Percentiles rank a stretch among this genome's conserved stretches.
Evolutionary conservation across 768 basidiomycete species (phyloP).

Genomic region (Scleroderma citrinum): DNA sequence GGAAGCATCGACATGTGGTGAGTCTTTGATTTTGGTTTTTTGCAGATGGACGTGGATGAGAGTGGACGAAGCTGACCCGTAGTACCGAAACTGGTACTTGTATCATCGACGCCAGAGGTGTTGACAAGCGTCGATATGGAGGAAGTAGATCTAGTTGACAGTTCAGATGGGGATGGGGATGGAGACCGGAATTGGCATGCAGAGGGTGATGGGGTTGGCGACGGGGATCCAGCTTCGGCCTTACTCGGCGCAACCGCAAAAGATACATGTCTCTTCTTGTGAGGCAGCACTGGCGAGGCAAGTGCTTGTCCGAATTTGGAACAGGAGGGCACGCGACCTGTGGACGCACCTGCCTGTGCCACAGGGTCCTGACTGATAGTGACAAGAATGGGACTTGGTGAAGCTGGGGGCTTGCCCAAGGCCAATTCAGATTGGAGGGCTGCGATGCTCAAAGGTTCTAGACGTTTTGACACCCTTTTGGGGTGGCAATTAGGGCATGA

Average conservation of each 20-base stretch:
- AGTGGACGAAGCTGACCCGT: not conserved
- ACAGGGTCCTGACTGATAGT: conserved; percentile 8
- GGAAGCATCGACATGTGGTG: conserved; percentile 13
- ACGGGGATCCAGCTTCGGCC: not conserved
- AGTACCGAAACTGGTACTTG: too few relatives aligned
- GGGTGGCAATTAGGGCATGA: not conserved
- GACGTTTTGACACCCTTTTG: not conserved
- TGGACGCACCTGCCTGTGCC: not conserved
- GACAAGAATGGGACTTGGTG: conserved; percentile 7
- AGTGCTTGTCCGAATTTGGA: not conserved
- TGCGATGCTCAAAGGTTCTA: not conserved
- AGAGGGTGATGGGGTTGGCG: not conserved
- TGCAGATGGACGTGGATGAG: not conserved
- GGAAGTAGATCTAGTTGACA: not conserved
- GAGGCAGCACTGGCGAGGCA: not conserved
- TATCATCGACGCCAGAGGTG: not conserved
- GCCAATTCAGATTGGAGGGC: not conserved
- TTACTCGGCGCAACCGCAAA: not conserved
- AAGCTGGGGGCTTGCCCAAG: not conserved
- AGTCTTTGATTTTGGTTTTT: not conserved
- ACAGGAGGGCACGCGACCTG: not conserved
- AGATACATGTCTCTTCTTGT: not conserved
- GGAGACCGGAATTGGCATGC: not conserved
- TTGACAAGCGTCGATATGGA: not conserved
- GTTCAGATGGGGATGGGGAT: not conserved